A percentile compares a stretch with the other conserved stretches of the same genome.
Conservation (phyloP, 169 alveolate species). For the Eimeria nieschulzi region DNA sequence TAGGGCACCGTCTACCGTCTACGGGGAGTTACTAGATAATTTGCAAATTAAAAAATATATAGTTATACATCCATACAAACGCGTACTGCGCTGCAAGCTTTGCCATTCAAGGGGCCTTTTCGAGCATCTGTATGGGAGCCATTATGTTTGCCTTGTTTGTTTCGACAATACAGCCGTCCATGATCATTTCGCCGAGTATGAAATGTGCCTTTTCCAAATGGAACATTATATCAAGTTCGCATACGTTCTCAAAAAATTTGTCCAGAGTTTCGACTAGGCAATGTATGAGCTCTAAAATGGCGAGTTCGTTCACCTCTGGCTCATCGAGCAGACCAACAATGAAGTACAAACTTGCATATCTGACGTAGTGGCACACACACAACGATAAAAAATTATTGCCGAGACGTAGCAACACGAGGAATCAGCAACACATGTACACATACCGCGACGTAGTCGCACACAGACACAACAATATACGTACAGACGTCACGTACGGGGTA, state of each 20-base stretch:
- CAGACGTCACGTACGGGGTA: no score
- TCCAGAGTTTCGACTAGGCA: slow-evolving; percentile 97
- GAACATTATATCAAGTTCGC: slow-evolving; percentile 96
- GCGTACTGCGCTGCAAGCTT: no score
- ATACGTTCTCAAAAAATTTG: slow-evolving; percentile 96
- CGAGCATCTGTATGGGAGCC: slow-evolving; percentile 31
- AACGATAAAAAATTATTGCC: no score
- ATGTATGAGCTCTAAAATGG: slow-evolving; percentile 97
- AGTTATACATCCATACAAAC: no score
- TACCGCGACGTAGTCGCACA: no score
- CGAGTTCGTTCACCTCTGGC: slow-evolving; percentile 93
- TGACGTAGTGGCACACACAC: not conserved
- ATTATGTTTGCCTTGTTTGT: slow-evolving; percentile 53
- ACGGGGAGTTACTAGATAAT: no score
- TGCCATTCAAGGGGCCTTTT: not conserved
- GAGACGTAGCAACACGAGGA: no score
- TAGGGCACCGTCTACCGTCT: no score
- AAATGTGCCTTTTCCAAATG: slow-evolving; percentile 98
- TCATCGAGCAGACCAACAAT: slow-evolving; percentile 93
- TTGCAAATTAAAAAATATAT: no score
- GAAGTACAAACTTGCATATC: slow-evolving; percentile 98
- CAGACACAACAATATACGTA: no score
- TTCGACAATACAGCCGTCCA: slow-evolving; percentile 77
- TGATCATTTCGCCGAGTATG: slow-evolving; percentile 96
- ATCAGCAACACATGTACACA: no score